Conservation (phyloP, 73 alveolate species). For the Paramecium biaurelia region DNA sequence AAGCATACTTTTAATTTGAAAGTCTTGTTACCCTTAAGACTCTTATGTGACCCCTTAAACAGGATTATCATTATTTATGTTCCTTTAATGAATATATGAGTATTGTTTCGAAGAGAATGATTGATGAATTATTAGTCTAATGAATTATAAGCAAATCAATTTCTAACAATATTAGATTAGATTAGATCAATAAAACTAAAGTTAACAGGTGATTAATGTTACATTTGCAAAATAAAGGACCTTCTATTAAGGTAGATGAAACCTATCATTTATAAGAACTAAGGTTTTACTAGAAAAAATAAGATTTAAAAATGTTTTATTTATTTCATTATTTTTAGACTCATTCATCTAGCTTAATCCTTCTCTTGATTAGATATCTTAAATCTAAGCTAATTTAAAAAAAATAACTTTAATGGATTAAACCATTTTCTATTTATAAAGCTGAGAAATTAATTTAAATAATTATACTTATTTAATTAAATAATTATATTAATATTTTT, state of each 20-base stretch:
- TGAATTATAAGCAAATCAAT: background rate
- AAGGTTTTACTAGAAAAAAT: background rate
- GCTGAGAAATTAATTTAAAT: background rate
- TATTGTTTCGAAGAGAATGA: background rate
- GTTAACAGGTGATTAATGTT: too few relatives aligned
- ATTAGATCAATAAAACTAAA: background rate
- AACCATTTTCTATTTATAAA: background rate
- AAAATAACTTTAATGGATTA: background rate
- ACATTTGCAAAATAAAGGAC: too few relatives aligned
- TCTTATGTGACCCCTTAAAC: too few relatives aligned
- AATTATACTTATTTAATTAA: background rate
- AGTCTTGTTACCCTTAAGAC: too few relatives aligned
- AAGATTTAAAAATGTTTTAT: background rate
- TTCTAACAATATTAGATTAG: background rate
- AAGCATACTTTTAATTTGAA: background rate
- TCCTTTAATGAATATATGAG: background rate
- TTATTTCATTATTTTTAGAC: background rate
- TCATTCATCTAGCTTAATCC: too few relatives aligned
- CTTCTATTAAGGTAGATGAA: background rate
- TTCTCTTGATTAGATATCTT: background rate
- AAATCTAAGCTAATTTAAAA: background rate
- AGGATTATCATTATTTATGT: too few relatives aligned
- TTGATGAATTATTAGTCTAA: background rate
- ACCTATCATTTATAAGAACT: background rate
- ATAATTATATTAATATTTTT: background rate